Percentiles rank a stretch among this genome's conserved stretches.
These are phyloP conservation scores for Amanita brunnescens DNA, from an alignment of 768 basidiomycete species.

Conservation along the genomic window DNA sequence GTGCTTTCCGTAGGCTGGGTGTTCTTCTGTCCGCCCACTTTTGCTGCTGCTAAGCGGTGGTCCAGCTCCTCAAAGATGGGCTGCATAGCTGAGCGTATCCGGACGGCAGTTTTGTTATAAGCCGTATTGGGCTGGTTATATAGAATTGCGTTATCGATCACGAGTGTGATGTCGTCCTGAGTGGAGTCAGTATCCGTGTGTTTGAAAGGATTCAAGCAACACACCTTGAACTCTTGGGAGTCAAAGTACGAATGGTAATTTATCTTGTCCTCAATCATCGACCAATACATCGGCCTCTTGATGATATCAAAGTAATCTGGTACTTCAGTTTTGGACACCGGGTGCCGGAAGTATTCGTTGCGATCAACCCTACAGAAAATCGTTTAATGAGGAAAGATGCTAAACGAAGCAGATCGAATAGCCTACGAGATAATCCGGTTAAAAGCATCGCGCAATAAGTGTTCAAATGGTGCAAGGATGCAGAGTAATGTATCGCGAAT, in stretches of 20 bases:
- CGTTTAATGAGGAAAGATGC: not conserved
- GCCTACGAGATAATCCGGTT: slow-evolving; percentile 65
- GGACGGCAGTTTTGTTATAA: slow-evolving; percentile 60
- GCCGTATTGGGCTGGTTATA: slow-evolving; percentile 77
- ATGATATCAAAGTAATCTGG: slow-evolving; percentile 91
- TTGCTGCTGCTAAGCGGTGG: slow-evolving; percentile 12
- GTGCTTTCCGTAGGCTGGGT: not conserved
- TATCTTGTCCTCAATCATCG: slow-evolving; percentile 70
- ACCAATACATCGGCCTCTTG: slow-evolving; percentile 84
- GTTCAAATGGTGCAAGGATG: slow-evolving; percentile 61
- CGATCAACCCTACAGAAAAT: slow-evolving; percentile 51
- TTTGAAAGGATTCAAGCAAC: slow-evolving; percentile 8
- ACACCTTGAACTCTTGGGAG: slow-evolving; percentile 61
- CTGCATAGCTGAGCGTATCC: slow-evolving; percentile 38
- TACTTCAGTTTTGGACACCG: slow-evolving; percentile 70
- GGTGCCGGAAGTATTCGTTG: slow-evolving; percentile 68
- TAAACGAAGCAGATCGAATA: not conserved
- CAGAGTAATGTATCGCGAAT: slow-evolving; percentile 57
- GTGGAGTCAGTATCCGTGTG: not conserved
- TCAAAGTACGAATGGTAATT: slow-evolving; percentile 80
- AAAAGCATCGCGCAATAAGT: slow-evolving; percentile 51
- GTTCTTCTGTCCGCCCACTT: not conserved
- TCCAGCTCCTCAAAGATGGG: slow-evolving; percentile 38
- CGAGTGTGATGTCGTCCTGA: slow-evolving; percentile 76
- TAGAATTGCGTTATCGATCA: slow-evolving; percentile 74